Evolutionary conservation across 2,329 filamentous ascomycete genomes (phyloP).

Genomic region (Aureobasidium sp.): DNA sequence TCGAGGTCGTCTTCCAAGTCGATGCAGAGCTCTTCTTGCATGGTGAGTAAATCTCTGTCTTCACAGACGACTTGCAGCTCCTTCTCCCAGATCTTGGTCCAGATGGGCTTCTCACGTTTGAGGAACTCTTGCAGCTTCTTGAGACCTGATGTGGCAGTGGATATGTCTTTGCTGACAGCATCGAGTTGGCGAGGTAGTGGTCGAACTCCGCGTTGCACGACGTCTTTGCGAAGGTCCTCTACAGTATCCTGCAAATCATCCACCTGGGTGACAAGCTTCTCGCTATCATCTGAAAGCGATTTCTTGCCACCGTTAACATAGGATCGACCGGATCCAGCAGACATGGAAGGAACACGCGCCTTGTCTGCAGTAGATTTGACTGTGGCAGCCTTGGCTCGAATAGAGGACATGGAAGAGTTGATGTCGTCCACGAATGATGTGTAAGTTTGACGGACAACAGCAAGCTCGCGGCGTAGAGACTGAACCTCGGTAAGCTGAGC

Average conservation of each 20-base stretch:
- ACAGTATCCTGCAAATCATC: slow-evolving; percentile 97
- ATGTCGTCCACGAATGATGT: slow-evolving; percentile 85
- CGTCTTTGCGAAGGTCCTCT: slow-evolving; percentile 94
- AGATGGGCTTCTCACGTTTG: slow-evolving; percentile 84
- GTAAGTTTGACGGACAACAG: slow-evolving; percentile 87
- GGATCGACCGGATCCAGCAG: slow-evolving; percentile 71
- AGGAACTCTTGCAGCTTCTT: slow-evolving; percentile 93
- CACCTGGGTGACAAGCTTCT: slow-evolving; percentile 82
- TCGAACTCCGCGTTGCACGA: slow-evolving; percentile 85
- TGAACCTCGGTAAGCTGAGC: slow-evolving; percentile 72
- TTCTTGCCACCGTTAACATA: slow-evolving; percentile 87
- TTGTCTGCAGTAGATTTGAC: slow-evolving; percentile 72
- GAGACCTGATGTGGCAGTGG: slow-evolving; percentile 71
- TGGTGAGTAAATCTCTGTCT: slow-evolving; percentile 85
- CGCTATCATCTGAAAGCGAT: slow-evolving; percentile 76
- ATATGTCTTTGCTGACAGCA: slow-evolving; percentile 80
- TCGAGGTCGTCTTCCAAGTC: slow-evolving; percentile 93
- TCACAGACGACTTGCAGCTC: slow-evolving; percentile 94
- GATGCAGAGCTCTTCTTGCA: slow-evolving; percentile 90
- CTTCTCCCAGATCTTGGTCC: slow-evolving; percentile 99
- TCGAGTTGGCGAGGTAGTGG: slow-evolving; percentile 88
- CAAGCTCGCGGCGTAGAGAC: slow-evolving; percentile 76
- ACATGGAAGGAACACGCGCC: slow-evolving; percentile 61
- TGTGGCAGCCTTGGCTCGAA: slow-evolving; percentile 72
- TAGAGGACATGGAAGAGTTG: slow-evolving; percentile 74